phyloP scores from a whole-genome alignment of 805 yeast species.

The Candida dendrica region DNA sequence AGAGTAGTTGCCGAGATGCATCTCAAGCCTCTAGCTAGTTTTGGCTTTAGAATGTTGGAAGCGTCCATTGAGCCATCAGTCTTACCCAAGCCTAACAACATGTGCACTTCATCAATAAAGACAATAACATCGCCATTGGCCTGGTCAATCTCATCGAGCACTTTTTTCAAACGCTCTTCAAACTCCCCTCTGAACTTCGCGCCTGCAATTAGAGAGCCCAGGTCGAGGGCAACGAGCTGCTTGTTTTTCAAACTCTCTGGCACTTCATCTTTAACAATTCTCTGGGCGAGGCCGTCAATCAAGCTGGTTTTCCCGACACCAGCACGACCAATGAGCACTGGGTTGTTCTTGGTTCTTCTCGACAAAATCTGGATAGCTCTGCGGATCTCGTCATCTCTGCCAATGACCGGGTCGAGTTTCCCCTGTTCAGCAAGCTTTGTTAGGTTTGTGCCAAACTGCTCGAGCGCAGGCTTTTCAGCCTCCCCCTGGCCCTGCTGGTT shows the following conservation, averaged over 20 bases:
- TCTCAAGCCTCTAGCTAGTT: constrained; percentile 87
- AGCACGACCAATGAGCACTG: constrained; percentile 91
- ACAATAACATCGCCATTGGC: constrained; percentile 69
- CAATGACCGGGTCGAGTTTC: constrained; percentile 92
- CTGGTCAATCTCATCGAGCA: constrained; percentile 77
- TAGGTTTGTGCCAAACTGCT: constrained; percentile 77
- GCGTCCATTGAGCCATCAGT: constrained; percentile 96
- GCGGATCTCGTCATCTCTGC: constrained; percentile 91
- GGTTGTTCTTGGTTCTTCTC: constrained; percentile 90
- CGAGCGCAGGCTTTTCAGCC: constrained; percentile 66
- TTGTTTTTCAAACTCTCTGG: constrained; percentile 92
- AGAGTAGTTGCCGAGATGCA: constrained; percentile 96
- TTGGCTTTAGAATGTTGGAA: constrained; percentile 86
- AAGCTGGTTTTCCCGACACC: constrained; percentile 98
- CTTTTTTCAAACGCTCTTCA: constrained; percentile 79
- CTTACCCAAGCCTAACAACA: constrained; percentile 84
- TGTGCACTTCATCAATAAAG: constrained; percentile 87
- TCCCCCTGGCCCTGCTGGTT: constrained; percentile 39
- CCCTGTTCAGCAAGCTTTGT: constrained; percentile 86
- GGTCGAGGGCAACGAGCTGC: constrained; percentile 73
- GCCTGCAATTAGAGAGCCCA: constrained; percentile 87
- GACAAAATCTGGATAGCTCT: constrained; percentile 90
- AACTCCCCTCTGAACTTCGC: constrained; percentile 96
- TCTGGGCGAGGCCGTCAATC: constrained; percentile 93
- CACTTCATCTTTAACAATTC: constrained; percentile 86